Evolutionary conservation across 73 alveolate species (phyloP), one percentile per base, ranked within the genome.

Genomic region (Symbiodinium natans): DNA sequence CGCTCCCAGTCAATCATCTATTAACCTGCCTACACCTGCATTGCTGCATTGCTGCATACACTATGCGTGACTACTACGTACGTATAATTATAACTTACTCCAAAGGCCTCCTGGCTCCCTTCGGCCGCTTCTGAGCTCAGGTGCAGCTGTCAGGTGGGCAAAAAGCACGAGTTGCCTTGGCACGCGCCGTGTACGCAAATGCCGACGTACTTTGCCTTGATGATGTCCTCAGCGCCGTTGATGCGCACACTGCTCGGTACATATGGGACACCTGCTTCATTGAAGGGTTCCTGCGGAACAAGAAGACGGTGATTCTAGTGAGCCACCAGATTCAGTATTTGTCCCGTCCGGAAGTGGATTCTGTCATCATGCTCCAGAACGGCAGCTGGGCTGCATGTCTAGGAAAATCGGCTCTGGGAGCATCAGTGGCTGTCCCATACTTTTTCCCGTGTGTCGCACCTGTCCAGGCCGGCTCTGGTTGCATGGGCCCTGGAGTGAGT

Each of bases 131-230:
- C n/a, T n/a, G n/a, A n/a, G n/a, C 40, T 71, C 31, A 90, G 96
- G 96, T 90, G 29, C 96, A 90, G 52, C 84, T 92, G 19, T 75
- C 92, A 1, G 98, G 98, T 21, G 98, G 98, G 9, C 98, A 92
- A 92, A 92, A 92, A 83, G 98, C 98, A 25, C 99, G 99, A 25
- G 92, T 93, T 38, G 99, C 99, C 42, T 39, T 93, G 52, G 99
- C 99, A 17, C 92, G 99, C 8, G 99, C 99, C 6, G n/a, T 77
- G 71, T 93, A 93, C 27, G 31, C 99, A 23, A 82, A 93, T 36
- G 84, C 92, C 6, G 99, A 93, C 34, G 92, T 77, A 25, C 15
- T 92, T 38, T 92, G 89, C 41, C 36, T 92, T 43, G 98, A 92
- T 46, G 98, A 92, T 34, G 98, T 92, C 33, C 43, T 92, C 42